A percentile compares a stretch with the other conserved stretches of the same genome.
Conservation (phyloP, 805 yeast species). For the Tetrapisispora iriomotensis region DNA sequence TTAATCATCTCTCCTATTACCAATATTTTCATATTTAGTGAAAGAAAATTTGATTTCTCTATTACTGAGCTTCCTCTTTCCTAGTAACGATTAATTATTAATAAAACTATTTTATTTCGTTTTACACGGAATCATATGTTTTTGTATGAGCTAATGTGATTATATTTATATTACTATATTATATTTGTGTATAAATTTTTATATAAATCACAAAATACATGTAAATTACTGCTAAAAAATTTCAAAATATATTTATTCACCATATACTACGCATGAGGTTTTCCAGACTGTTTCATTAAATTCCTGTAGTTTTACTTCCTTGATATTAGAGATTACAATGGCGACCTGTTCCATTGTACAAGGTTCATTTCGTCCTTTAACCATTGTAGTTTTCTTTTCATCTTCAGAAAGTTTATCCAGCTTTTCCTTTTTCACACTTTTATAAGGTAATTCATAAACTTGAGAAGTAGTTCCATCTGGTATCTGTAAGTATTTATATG, state of each 20-base stretch:
- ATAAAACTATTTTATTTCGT: too few species aligned
- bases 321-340: slow-evolving; percentile 47
- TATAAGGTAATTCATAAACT: slow-evolving; percentile 11
- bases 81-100: neutral
- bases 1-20: too few species aligned
- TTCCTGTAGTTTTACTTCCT: slow-evolving; percentile 32
- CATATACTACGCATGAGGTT: slow-evolving; percentile 40
- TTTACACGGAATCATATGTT: too few species aligned
- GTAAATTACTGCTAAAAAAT: too few species aligned
- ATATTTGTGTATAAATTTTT: neutral
- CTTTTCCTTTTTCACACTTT: slow-evolving; percentile 28
- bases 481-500: slow-evolving; percentile 40
- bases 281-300: slow-evolving; percentile 43
- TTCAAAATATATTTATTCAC: slow-evolving; percentile 9
- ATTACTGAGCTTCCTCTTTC: neutral
- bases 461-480: slow-evolving; percentile 25
- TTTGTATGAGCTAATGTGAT: too few species aligned
- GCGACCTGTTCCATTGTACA: slow-evolving; percentile 78
- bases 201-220: slow-evolving; percentile 1
- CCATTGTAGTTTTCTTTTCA: slow-evolving; percentile 32
- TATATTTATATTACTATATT: neutral
- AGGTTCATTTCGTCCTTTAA: slow-evolving; percentile 89
- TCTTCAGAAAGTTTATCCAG: slow-evolving; percentile 18
- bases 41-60: too few species aligned
- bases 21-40: too few species aligned